Conservation (phyloP, 2,329 filamentous ascomycete genomes). For the Cladosporium sp. region DNA sequence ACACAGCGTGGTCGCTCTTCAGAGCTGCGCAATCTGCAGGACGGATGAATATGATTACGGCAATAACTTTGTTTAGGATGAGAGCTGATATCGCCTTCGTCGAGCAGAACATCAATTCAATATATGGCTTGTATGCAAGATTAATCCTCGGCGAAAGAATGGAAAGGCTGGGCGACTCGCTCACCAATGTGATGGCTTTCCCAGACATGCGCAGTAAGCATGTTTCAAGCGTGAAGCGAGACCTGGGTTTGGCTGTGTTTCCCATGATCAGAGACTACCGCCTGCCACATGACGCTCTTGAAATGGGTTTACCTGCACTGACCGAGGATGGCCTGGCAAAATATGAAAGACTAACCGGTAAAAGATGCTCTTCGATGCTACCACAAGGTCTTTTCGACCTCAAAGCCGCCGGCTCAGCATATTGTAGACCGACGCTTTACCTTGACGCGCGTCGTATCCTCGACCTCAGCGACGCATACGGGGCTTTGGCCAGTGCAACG, state of each 20-base stretch:
- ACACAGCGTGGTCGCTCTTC: neutral
- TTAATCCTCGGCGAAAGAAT: neutral
- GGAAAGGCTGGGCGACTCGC: neutral
- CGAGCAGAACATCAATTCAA: no score
- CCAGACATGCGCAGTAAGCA: neutral
- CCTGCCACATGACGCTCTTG: neutral
- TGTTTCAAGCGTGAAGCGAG: neutral
- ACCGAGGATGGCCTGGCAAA: neutral
- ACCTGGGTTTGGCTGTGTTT: neutral
- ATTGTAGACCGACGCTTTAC: neutral
- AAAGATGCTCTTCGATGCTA: neutral
- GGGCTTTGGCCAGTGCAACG: neutral
- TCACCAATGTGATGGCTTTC: neutral
- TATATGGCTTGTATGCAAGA: neutral
- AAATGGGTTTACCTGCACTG: neutral
- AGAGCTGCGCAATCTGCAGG: neutral
- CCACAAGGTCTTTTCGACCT: neutral
- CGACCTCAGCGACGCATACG: neutral
- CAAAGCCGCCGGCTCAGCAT: neutral
- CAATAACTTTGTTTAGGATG: no score
- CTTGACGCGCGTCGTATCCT: neutral
- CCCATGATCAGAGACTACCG: neutral
- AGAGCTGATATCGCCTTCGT: no score
- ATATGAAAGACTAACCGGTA: neutral
- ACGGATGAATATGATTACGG: neutral